Base-by-base conservation (phyloP, 2,329 filamentous ascomycete species). In the Aureobasidium vineae region DNA sequence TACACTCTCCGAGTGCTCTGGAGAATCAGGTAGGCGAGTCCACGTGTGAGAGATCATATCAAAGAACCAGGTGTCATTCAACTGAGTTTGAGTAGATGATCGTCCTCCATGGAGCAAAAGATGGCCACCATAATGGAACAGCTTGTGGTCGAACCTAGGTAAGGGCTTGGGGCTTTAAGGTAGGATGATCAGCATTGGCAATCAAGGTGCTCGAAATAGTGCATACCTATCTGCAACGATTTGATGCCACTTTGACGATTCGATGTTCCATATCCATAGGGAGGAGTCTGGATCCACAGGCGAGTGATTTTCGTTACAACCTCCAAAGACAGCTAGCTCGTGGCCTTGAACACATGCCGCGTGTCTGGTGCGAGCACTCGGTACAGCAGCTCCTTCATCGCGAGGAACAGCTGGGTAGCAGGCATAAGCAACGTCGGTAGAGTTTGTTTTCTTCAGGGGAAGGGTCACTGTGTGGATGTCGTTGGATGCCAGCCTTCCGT, bases 81-180 rank as follows among this genome's bases (percentile, higher is more conserved):
- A 80, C 3, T 86, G 80, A 13, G 86, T 89, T 33, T 79, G 83
- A 6, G 84, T 83, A 0, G 90, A 83, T 72, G 88, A 90, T 3
- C 92, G 91, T 5, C 89, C 91, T 75, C 96, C 91, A 38, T 96
- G 75, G 73, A 90, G 88, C 53, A 96, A 80, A 0, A 86, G 90
- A 23, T 88, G 86, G 65, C 85, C 84, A 4, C 88, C 89, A 52
- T 88, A 84, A 67, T 87, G 86, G 1, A 84, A 81, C 4, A 88
- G 85, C 40, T 83, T 80, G 77, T 21, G 74, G 66, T 23, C 70
- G 69, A 2, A 71, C 72, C 75, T 68, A 26, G 73, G 69, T 3
- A 73, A 49, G 67, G 74, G 68, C 45, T 71, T 69, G 70, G 75
- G 53, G 68, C 69, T 56, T 43, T 7, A 36, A 67, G 19, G 72